Evolutionary conservation across 345 rosid species (phyloP).

Genomic region (Arabidopsis arenosa): DNA sequence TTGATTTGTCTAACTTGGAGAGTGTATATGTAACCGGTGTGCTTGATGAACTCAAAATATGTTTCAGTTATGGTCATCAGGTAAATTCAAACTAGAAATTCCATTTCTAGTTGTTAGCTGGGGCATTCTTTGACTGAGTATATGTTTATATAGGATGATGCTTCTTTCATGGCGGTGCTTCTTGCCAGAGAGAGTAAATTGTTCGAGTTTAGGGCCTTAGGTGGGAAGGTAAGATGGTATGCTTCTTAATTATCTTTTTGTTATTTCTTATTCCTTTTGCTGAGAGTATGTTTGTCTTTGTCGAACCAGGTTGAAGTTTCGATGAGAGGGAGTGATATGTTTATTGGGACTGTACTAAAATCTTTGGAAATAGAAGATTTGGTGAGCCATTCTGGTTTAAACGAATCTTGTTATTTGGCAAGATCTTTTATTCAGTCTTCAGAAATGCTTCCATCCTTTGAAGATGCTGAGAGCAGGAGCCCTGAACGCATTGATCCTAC

Average conservation of each 20-base stretch:
- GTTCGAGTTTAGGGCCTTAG: conserved; percentile 88
- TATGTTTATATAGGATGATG: conserved; percentile 56
- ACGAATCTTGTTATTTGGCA: conserved; percentile 75
- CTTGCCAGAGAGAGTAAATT: conserved; percentile 75
- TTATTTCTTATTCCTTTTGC: conserved; percentile 35
- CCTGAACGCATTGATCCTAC: conserved; percentile 47
- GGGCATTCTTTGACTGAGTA: conserved; percentile 44
- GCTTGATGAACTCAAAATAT: conserved; percentile 88
- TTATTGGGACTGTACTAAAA: conserved; percentile 83
- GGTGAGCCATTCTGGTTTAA: conserved; percentile 56
- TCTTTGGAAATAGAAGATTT: conserved; percentile 97
- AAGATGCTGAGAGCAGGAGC: conserved; percentile 49
- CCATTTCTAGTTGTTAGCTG: conserved; percentile 30
- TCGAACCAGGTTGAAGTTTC: conserved; percentile 82
- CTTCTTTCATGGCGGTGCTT: conserved; percentile 69
- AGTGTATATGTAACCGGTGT: conserved; percentile 77
- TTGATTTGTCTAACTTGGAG: conserved; percentile 59
- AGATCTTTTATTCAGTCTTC: conserved; percentile 76
- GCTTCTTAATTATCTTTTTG: conserved; percentile 21
- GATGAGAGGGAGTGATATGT: conserved; percentile 75
- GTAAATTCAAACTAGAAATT: conserved; percentile 50
- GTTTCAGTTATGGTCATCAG: conserved; percentile 69
- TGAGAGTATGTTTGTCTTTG: conserved; percentile 31
- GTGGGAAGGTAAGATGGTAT: conserved; percentile 77
- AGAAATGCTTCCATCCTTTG: conserved; percentile 52